Conservation (phyloP, 257 asterid genomes). For the Avicennia marina region DNA sequence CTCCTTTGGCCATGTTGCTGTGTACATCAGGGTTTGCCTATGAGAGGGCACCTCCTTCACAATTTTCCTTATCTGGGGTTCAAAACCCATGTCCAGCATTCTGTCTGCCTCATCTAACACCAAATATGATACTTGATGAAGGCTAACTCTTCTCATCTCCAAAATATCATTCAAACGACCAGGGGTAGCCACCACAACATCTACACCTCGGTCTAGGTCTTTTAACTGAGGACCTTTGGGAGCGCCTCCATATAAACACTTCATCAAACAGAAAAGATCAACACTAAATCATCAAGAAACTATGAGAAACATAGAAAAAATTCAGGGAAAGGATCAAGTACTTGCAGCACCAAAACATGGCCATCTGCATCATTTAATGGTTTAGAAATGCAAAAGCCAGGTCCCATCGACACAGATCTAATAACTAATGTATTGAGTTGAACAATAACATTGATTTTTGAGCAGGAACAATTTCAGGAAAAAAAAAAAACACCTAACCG, state of each 20-base stretch:
- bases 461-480: too few species aligned
- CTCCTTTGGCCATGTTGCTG: slow-evolving; percentile 99
- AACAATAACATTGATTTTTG: too few species aligned
- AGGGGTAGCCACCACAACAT: slow-evolving; percentile 96
- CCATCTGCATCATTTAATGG: neutral
- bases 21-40: slow-evolving; percentile 94
- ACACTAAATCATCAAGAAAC: slow-evolving; percentile 21
- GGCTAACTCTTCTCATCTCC: slow-evolving; percentile 88
- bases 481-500: too few species aligned
- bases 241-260: slow-evolving; percentile 91
- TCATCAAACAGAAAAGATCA: slow-evolving; percentile 18
- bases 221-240: slow-evolving; percentile 87
- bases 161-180: slow-evolving; percentile 94
- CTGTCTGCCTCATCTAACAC: slow-evolving; percentile 98
- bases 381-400: neutral
- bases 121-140: slow-evolving; percentile 85
- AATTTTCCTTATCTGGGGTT: slow-evolving; percentile 98
- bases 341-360: neutral
- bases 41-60: slow-evolving; percentile 87
- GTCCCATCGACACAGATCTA: neutral
- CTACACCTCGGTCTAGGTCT: slow-evolving; percentile 86
- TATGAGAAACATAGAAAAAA: neutral
- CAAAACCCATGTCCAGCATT: slow-evolving; percentile 99
- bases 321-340: neutral
- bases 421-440: neutral